phyloP scores from a whole-genome alignment of 179 eudicot genomes.

The Silene coronaria region DNA sequence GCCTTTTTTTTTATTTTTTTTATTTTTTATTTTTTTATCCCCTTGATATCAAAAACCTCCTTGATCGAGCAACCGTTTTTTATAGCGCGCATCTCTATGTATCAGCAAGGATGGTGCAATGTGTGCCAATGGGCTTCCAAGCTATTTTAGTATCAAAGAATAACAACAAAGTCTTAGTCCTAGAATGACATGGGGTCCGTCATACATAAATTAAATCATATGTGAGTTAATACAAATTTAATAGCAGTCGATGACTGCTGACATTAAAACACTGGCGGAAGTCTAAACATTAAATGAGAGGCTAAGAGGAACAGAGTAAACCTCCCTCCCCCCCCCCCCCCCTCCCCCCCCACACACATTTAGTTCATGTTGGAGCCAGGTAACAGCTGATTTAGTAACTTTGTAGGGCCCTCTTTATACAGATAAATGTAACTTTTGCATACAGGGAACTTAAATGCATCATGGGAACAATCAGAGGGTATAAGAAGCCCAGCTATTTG shows the following conservation, averaged over 20 bases:
- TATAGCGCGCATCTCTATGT: background rate
- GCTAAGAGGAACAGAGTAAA: background rate
- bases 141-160: background rate
- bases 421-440: background rate
- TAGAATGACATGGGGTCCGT: background rate
- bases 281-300: background rate
- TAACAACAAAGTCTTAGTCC: background rate
- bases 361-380: background rate
- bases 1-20: too few relatives aligned
- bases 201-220: background rate
- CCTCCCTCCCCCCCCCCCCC: too few relatives aligned
- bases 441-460: conserved; percentile 53
- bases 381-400: background rate
- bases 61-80: too few relatives aligned
- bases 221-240: background rate
- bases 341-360: too few relatives aligned
- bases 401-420: background rate
- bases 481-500: conserved; percentile 53
- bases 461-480: conserved; percentile 62
- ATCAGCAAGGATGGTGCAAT: background rate
- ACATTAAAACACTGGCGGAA: background rate
- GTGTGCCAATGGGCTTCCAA: background rate
- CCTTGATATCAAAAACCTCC: background rate
- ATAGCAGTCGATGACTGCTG: background rate
- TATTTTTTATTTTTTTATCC: background rate